Conservation (phyloP, 208 protist genomes). For the Crithidia bombi region DNA sequence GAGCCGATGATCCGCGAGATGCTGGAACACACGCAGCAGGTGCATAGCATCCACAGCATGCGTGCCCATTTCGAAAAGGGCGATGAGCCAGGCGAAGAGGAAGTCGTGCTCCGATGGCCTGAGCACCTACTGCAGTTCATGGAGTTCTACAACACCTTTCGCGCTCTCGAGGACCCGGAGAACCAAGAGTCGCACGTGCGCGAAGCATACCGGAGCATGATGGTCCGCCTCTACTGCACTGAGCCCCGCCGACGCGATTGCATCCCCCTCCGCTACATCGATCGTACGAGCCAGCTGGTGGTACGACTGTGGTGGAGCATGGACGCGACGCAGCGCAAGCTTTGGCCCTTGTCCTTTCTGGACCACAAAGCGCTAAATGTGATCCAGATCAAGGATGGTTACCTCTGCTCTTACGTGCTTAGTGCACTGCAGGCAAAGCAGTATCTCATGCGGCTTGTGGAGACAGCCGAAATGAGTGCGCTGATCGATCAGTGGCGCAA, state of each 20-base stretch:
- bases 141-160: constrained; percentile 85
- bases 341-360: constrained; percentile 60
- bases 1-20: constrained; percentile 90
- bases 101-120: constrained; percentile 83
- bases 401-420: constrained; percentile 61
- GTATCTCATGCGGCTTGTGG: constrained; percentile 63
- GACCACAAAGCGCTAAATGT: constrained; percentile 84
- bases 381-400: constrained; percentile 57
- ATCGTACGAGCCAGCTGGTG: constrained; percentile 48
- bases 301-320: constrained; percentile 59
- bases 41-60: constrained; percentile 84
- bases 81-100: constrained; percentile 57
- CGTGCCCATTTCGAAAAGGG: constrained; percentile 60
- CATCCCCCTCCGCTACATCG: constrained; percentile 65
- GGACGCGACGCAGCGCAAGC: constrained; percentile 34
- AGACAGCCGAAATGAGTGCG: constrained; percentile 35
- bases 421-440: constrained; percentile 84
- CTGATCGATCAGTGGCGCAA: constrained; percentile 33
- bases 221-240: constrained; percentile 65
- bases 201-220: constrained; percentile 64
- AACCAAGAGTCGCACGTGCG: constrained; percentile 57
- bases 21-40: constrained; percentile 87
- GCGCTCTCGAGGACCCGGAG: constrained; percentile 71
- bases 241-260: constrained; percentile 52
- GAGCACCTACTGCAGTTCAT: constrained; percentile 88